Percentiles rank a stretch among this genome's conserved stretches.
These are phyloP conservation scores for Ganoderma lingzhi DNA, from an alignment of 1,284 basidiomycete genomes.

Conservation along the genomic window DNA sequence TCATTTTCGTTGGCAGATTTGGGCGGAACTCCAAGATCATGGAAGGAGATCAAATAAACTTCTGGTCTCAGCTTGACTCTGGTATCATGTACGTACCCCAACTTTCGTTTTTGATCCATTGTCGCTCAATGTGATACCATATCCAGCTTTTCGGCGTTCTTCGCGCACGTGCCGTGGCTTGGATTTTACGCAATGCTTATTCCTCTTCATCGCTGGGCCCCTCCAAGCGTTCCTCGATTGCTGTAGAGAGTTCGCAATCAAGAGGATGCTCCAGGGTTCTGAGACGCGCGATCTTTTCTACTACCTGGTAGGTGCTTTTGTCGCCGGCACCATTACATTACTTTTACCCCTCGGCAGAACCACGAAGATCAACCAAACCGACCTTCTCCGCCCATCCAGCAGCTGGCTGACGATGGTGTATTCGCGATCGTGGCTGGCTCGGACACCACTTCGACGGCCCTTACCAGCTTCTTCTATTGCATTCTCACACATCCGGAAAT, in stretches of 20 bases:
- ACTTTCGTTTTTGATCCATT: background rate
- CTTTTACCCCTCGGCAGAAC: constrained; percentile 44
- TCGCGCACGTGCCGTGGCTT: constrained; percentile 12
- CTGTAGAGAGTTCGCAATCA: constrained; percentile 9
- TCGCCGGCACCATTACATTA: constrained; percentile 23
- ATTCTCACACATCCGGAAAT: constrained; percentile 53
- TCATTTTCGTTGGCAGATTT: constrained; percentile 51
- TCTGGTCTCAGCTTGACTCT: background rate
- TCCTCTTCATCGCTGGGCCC: background rate
- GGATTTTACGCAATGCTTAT: background rate
- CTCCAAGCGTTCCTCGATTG: constrained; percentile 7
- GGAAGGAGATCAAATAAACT: constrained; percentile 1
- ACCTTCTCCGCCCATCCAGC: constrained; percentile 43
- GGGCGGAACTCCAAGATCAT: constrained; percentile 11
- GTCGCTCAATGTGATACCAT: background rate
- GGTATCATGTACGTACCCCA: background rate
- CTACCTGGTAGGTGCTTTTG: constrained; percentile 44
- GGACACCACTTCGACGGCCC: constrained; percentile 59
- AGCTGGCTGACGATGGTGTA: constrained; percentile 54
- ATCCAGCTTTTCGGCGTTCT: constrained; percentile 3
- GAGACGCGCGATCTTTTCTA: constrained; percentile 57
- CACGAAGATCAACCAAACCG: constrained; percentile 55
- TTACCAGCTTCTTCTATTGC: constrained; percentile 55
- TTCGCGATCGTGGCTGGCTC: constrained; percentile 65
- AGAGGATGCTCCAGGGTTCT: constrained; percentile 37